Evolutionary conservation across 225 moss, liverwort and hornwort genomes (phyloP), one percentile per base, ranked within the genome.

Genomic region (Rhytidiadelphus loreus): DNA sequence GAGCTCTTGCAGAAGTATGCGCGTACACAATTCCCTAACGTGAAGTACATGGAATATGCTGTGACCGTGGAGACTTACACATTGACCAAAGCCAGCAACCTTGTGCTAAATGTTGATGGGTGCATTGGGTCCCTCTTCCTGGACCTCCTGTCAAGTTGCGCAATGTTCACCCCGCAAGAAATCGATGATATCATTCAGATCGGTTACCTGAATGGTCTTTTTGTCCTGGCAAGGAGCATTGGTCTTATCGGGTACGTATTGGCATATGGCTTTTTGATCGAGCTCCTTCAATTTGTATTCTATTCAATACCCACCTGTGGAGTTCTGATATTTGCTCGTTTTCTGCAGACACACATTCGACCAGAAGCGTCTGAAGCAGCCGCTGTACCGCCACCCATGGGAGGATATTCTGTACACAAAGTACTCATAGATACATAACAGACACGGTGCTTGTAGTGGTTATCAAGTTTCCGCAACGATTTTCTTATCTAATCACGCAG

Each of bases 21-120:
- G 29, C 92, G 97, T 33, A 87, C 90, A 13, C 96, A 97, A 61
- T 97, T 97, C 83, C 95, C 97, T 8, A 93, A 95, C 74, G 95
- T 97, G 48, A 95, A 93, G 90, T 97, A 97, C 90, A 96, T 97
- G 97, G 97, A 96, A 85, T 97, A 97, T 59, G 97, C 96, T 32
- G 97, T 96, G 78, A 93, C 97, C 26, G 97, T 97, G 81, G 97
- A 97, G 91, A 91, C 93, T 16, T 97, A 96, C 89, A 97, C 97
- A 72, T 87, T 97, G 90, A 91, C 95, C 81, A 97, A 97, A 89
- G 96, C 93, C 37, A 95, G 59, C 89, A 97, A 97, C 84, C 91
- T 97, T 71, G 95, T 97, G 60, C 86, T 97, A 28, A 97, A 97
- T 84, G 97, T 97, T 50, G 97, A 97, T 89, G 97, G 97, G 48